Base-by-base conservation (phyloP, 2,329 filamentous ascomycete species). In the Rhinocladiella similis region DNA sequence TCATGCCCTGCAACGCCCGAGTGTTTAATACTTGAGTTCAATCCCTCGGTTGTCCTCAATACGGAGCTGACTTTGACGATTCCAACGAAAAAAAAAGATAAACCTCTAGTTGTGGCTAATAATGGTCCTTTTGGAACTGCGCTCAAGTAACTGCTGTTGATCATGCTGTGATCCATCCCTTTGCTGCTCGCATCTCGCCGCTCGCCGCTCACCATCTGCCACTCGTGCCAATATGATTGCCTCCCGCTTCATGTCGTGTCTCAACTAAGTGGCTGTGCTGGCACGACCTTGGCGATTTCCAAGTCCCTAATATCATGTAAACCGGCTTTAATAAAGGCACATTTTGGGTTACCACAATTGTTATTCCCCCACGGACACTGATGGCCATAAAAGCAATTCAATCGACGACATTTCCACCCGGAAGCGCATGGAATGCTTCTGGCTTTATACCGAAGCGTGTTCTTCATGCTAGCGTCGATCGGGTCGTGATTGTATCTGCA, bases 401-500 rank as follows among this genome's bases (percentile, higher is more conserved):
- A 57, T 3, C 67, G 65, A 9, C 79, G 73, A 57, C 80, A 83
- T 0, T 50, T 63, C 1, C 72, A 69, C 19, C 71, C 73, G 2
- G 65, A 59, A 1, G 70, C 63, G 61, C 80, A 83, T 1, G 75
- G 72, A 22, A 69, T 72, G 43, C 72, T 71, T 22, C 73, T 73
- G 1, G 77, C 68, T n/a, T 80, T 72, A 49, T 74, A 74, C 52
- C 72, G 70, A 16, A 82, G 69, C 1, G 75, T 75, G 3, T 73
- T 70, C 7, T 73, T 64, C 2, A 75, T 65, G 5, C 67, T 67
- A 1, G 70, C 60, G 5, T 74, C 72, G 2, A 81, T 69, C 2
- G 73, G 67, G 22, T 62, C 67, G 62, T 83, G 80, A 48, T 82
- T 78, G 61, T 72, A 81, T 2, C 65, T 65, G 57, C 77, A 80